Evolutionary conservation across 768 basidiomycete genomes (phyloP), one percentile per base, ranked within the genome.

Genomic region (Daedaleopsis nitida): DNA sequence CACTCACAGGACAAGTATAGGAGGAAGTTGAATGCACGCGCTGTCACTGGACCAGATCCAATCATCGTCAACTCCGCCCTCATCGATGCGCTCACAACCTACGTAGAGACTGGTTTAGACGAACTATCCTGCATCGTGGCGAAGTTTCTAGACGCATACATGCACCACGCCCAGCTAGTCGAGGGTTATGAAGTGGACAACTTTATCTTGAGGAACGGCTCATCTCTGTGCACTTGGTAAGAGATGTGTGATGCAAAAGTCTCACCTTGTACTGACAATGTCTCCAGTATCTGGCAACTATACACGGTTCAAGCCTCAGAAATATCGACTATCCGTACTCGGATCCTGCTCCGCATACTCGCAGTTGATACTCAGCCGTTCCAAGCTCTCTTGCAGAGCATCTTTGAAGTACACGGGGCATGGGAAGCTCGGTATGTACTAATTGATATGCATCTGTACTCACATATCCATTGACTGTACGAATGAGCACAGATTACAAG

Each of bases 101-200:
- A 87, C 65, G 73, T 87, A 17, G 73, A 77, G 42, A 74, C 78
- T 17, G 76, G 78, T 37, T 68, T 76, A 17, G 82, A 84, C 14
- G 82, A 84, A 16, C 74, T 88, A 16, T 75, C 79, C 10, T 78
- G 78, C 63, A 69, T 88, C 19, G 72, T 82, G 12, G 84, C 85
- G 9, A 86, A 85, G 65, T 92, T 91, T 66, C 66, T 91, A 27
- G 75, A 82, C 63, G 73, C 80, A 14, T 87, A 91, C 65, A 70
- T 87, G 39, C 82, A 78, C 42, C 81, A 86, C 44, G 81, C 87
- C 2, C 79, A 84, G 1, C 80, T 84, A 43, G 69, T 92, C 57
- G 86, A 88, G 65, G 69, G 83, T 1, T 81, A 87, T 64, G 90
- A 90, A 72, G 78, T 88, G 2, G 88, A 90, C 66, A 88, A 89